These are phyloP conservation scores for Cnidoscolus chayamansa DNA, from an alignment of 441 rosid species.

Conservation along the genomic window DNA sequence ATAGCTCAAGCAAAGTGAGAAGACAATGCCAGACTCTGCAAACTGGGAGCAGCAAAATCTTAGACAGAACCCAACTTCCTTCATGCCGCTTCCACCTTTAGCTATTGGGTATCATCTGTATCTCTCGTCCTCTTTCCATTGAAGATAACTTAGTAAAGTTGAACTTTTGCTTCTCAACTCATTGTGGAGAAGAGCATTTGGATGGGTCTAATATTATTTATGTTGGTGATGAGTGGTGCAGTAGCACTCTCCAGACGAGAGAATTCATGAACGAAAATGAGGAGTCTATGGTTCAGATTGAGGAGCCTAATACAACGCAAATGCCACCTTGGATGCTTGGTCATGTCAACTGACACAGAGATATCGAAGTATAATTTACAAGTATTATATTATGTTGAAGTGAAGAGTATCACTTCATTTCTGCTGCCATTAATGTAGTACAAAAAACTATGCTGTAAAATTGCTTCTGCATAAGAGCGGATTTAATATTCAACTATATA, in stretches of 20 bases:
- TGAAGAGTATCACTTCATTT: not conserved
- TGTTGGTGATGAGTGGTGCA: slow-evolving; percentile 21
- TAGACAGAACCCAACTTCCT: slow-evolving; percentile 24
- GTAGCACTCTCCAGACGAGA: slow-evolving; percentile 25
- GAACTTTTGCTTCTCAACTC: too few species aligned
- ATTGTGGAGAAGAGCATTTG: too few species aligned
- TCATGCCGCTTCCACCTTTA: slow-evolving; percentile 27
- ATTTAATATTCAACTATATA: not conserved
- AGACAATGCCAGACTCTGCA: slow-evolving; percentile 20
- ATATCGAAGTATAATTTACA: too few species aligned
- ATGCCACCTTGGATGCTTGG: slow-evolving; percentile 49
- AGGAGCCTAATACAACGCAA: slow-evolving; percentile 20
- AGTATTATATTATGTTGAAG: not conserved
- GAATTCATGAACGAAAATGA: slow-evolving; percentile 21
- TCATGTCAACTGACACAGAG: slow-evolving; percentile 12
- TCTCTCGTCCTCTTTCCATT: not conserved
- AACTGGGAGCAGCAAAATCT: slow-evolving; percentile 32
- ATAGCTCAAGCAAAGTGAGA: slow-evolving; percentile 44
- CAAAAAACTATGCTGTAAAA: not conserved
- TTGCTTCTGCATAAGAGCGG: slow-evolving; percentile 1
- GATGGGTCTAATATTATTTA: not conserved
- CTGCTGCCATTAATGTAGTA: not conserved
- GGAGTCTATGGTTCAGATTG: slow-evolving; percentile 25
- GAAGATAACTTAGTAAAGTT: too few species aligned
- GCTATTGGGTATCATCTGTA: slow-evolving; percentile 36